phyloP scores from a whole-genome alignment of 345 rosid species.

The Eucalyptus marginata region DNA sequence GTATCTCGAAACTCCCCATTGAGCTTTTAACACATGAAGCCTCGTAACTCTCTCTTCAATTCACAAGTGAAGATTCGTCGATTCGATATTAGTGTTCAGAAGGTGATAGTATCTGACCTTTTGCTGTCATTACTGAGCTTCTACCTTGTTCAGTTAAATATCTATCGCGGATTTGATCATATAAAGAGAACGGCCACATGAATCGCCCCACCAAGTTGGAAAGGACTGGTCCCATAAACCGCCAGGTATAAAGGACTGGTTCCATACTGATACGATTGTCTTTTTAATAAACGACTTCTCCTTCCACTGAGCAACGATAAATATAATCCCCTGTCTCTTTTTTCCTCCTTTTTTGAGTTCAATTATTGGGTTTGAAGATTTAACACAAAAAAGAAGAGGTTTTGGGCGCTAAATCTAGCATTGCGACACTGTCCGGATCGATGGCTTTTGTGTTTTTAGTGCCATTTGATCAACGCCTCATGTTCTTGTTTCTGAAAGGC shows the following conservation, averaged over 20 bases:
- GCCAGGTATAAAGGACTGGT: background rate
- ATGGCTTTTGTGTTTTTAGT: too few species aligned
- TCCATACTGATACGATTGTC: too few species aligned
- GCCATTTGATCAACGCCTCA: too few species aligned
- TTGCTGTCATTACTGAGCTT: background rate
- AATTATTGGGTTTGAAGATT: too few species aligned
- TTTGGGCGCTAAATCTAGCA: too few species aligned
- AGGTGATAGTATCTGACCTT: background rate
- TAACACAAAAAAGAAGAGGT: too few species aligned
- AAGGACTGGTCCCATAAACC: background rate
- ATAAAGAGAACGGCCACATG: background rate
- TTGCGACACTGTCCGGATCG: too few species aligned
- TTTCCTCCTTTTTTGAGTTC: too few species aligned
- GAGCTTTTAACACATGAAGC: background rate
- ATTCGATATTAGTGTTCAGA: background rate
- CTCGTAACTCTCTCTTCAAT: background rate
- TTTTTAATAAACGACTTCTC: constrained; percentile 39
- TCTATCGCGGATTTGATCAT: background rate
- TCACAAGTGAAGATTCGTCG: background rate
- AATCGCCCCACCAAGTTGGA: background rate
- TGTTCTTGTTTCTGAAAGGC: too few species aligned
- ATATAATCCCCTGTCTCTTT: background rate
- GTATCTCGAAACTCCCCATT: background rate
- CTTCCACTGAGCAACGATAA: constrained; percentile 75
- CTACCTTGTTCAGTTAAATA: background rate